These are phyloP conservation scores for Plectosphaerella cucumerina DNA, from an alignment of 2,329 filamentous ascomycete species.

Conservation along the genomic window DNA sequence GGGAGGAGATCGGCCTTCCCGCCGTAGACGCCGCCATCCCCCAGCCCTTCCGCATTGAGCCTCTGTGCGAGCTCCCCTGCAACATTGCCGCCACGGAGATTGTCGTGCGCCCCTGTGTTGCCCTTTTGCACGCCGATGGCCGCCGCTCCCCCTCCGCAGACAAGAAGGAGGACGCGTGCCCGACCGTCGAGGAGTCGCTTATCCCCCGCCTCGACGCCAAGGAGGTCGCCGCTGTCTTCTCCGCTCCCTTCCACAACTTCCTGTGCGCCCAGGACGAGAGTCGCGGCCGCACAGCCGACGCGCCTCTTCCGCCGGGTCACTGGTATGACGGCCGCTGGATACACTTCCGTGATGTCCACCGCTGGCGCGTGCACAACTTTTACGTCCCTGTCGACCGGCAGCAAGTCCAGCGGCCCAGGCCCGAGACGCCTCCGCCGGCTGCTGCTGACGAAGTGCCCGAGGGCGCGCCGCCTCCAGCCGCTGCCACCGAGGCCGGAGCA, in stretches of 20 bases:
- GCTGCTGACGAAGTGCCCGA: conserved; percentile 10
- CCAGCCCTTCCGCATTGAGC: conserved; percentile 76
- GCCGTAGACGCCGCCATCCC: conserved; percentile 65
- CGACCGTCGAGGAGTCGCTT: conserved; percentile 62
- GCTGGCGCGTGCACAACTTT: conserved; percentile 89
- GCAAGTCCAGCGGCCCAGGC: conserved; percentile 56
- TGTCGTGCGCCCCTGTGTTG: conserved; percentile 71
- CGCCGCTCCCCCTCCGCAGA: conserved; percentile 4
- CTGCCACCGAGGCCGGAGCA: background rate
- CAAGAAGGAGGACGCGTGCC: conserved; percentile 14
- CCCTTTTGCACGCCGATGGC: conserved; percentile 64
- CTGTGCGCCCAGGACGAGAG: conserved; percentile 57
- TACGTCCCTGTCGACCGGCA: conserved; percentile 76
- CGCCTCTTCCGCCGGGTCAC: conserved; percentile 44
- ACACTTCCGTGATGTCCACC: conserved; percentile 66
- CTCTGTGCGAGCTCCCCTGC: conserved; percentile 79
- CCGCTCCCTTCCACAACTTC: conserved; percentile 83
- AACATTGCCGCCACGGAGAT: conserved; percentile 70
- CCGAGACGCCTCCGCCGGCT: background rate
- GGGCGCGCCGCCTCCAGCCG: background rate
- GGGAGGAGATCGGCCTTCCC: conserved; percentile 89
- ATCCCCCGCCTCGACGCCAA: conserved; percentile 80
- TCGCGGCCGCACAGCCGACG: conserved; percentile 25
- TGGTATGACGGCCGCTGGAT: conserved; percentile 90
- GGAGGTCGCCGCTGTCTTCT: conserved; percentile 93